phyloP scores from a whole-genome alignment of 352 stramenopile genomes.

The Phytopythium delawarense region DNA sequence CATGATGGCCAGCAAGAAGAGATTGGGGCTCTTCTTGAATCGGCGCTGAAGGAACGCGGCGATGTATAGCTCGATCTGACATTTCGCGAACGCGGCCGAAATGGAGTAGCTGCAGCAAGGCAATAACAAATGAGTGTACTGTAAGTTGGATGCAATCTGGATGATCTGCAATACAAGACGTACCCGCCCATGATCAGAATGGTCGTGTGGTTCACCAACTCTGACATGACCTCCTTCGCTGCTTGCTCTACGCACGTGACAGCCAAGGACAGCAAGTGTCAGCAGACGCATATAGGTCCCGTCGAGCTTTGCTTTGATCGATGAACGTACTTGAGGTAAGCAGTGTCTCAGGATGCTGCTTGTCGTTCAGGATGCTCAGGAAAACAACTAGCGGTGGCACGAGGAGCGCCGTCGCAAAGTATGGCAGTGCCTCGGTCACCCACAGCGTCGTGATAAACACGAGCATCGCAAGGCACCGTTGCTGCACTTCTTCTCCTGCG shows the following conservation, averaged over 20 bases:
- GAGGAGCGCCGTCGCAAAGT: constrained; percentile 89
- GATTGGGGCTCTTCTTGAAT: constrained; percentile 87
- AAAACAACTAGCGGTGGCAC: constrained; percentile 88
- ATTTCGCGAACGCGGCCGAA: constrained; percentile 88
- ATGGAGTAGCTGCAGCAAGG: constrained; percentile 62
- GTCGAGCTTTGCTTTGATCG: background rate
- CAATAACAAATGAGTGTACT: background rate
- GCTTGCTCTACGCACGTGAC: constrained; percentile 43
- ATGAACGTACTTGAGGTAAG: constrained; percentile 64
- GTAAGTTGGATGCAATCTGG: constrained; percentile 2
- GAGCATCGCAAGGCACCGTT: constrained; percentile 87
- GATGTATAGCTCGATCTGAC: constrained; percentile 91
- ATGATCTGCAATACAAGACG: background rate
- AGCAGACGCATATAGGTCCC: background rate
- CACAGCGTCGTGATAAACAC: constrained; percentile 89
- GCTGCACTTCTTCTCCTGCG: constrained; percentile 69
- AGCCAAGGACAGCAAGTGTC: background rate
- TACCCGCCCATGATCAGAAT: constrained; percentile 92
- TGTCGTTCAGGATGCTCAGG: constrained; percentile 85
- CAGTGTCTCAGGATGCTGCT: constrained; percentile 59
- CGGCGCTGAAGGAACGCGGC: constrained; percentile 83
- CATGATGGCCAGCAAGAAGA: constrained; percentile 92
- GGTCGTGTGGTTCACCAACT: constrained; percentile 91
- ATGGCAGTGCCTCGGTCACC: constrained; percentile 89
- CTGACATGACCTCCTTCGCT: constrained; percentile 86